Evolutionary conservation across 768 basidiomycete species (phyloP).

Genomic region (Asterophora lycoperdoides): DNA sequence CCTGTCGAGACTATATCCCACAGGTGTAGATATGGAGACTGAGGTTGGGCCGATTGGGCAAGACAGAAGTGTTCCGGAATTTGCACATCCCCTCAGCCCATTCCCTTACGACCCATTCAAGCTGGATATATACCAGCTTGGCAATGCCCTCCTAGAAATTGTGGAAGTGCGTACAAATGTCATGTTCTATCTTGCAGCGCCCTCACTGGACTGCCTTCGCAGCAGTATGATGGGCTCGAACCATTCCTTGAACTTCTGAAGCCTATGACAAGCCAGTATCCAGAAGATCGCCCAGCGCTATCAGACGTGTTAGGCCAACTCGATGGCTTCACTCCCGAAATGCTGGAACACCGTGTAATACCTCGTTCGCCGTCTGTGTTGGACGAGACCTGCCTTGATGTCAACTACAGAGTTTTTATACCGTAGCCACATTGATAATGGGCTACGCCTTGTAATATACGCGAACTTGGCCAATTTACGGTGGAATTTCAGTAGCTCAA

Average conservation of each 20-base stretch:
- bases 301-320: neutral
- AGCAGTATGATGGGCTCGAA: neutral
- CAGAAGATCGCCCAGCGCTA: neutral
- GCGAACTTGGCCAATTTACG: too few species aligned
- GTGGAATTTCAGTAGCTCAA: too few species aligned
- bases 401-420: too few species aligned
- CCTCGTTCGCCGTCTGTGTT: too few species aligned
- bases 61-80: neutral
- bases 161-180: neutral
- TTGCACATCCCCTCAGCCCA: neutral
- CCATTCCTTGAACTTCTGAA: neutral
- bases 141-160: neutral
- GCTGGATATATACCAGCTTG: neutral
- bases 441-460: too few species aligned
- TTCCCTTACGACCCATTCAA: conserved; percentile 1
- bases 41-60: neutral
- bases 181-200: too few species aligned
- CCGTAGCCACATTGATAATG: too few species aligned
- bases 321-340: neutral
- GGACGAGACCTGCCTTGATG: too few species aligned
- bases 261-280: neutral
- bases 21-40: neutral
- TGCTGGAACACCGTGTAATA: neutral
- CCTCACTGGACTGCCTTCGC: too few species aligned
- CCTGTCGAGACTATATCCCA: neutral